Evolutionary conservation across 345 rosid genomes (phyloP).

Genomic region (Hibiscus tridactylites): DNA sequence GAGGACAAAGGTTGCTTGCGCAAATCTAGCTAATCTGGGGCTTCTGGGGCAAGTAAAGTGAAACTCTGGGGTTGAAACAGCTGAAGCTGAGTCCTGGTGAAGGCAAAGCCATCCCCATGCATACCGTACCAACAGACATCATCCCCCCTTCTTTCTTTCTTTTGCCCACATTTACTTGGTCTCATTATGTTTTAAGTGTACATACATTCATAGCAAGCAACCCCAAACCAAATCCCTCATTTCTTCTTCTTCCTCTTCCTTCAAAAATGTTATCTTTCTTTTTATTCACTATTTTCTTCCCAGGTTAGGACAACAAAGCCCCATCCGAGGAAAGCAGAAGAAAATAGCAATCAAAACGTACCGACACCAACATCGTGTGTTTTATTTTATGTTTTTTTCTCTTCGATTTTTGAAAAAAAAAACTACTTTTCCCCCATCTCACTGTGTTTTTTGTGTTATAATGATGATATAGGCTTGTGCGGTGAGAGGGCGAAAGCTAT

Average conservation of each 20-base stretch:
- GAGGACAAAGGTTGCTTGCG: conserved; percentile 28
- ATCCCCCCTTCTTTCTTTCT: not conserved
- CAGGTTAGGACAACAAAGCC: conserved; percentile 2
- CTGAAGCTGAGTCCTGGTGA: not conserved
- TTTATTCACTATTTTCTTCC: not conserved
- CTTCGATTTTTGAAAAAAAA: no score
- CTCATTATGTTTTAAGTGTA: conserved; percentile 6
- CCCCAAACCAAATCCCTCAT: no score
- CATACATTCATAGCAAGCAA: not conserved
- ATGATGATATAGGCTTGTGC: conserved; percentile 8
- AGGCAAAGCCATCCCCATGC: conserved; percentile 7
- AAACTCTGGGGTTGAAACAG: not conserved
- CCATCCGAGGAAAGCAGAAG: not conserved
- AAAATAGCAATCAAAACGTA: not conserved
- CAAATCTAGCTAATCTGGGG: conserved; percentile 28
- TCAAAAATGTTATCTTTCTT: not conserved
- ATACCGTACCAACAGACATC: conserved; percentile 2
- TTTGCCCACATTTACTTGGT: conserved; percentile 7
- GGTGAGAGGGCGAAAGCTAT: conserved; percentile 1
- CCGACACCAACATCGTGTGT: not conserved
- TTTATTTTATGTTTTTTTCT: not conserved
- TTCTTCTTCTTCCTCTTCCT: not conserved
- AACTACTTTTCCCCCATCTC: not conserved
- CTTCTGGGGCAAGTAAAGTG: conserved; percentile 13
- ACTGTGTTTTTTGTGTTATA: not conserved